Evolutionary conservation across 306 rosid species (phyloP).

Genomic region (Trifolium pratense): DNA sequence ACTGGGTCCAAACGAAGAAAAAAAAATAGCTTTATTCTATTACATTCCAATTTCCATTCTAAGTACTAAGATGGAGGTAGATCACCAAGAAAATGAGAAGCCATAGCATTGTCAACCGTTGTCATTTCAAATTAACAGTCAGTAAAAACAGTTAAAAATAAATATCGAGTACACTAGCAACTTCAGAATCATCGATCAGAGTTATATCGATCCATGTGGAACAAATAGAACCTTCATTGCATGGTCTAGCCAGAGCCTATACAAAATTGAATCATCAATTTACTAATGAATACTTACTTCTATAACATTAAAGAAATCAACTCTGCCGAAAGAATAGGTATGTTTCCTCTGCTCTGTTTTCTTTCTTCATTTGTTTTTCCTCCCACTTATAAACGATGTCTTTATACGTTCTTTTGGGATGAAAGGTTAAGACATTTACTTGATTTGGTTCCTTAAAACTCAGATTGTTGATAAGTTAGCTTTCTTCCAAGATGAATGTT

Average conservation of each 20-base stretch:
- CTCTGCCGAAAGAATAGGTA: conserved; percentile 37
- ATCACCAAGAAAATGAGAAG: background rate
- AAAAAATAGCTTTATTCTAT: background rate
- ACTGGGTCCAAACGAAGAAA: too few species aligned
- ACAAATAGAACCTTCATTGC: conserved; percentile 34
- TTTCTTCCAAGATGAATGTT: conserved; percentile 44
- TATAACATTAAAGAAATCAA: conserved; percentile 39
- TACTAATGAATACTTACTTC: conserved; percentile 37
- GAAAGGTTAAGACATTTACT: conserved; percentile 35
- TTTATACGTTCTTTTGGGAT: conserved; percentile 31
- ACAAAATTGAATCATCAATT: conserved; percentile 47
- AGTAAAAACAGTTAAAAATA: conserved; percentile 1
- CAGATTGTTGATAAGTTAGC: conserved; percentile 37
- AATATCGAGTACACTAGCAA: conserved; percentile 28
- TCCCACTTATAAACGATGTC: conserved; percentile 30
- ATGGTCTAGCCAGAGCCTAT: conserved; percentile 40
- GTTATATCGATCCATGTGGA: conserved; percentile 1
- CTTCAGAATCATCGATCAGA: conserved; percentile 23
- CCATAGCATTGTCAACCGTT: background rate
- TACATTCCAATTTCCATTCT: background rate
- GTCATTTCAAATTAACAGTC: conserved; percentile 13
- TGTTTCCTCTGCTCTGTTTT: conserved; percentile 37
- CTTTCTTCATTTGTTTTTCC: conserved; percentile 29
- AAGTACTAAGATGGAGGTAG: background rate
- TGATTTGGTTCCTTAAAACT: conserved; percentile 44